Base-by-base conservation (phyloP, 2,329 filamentous ascomycete genomes). In the Fusarium dimerum region DNA sequence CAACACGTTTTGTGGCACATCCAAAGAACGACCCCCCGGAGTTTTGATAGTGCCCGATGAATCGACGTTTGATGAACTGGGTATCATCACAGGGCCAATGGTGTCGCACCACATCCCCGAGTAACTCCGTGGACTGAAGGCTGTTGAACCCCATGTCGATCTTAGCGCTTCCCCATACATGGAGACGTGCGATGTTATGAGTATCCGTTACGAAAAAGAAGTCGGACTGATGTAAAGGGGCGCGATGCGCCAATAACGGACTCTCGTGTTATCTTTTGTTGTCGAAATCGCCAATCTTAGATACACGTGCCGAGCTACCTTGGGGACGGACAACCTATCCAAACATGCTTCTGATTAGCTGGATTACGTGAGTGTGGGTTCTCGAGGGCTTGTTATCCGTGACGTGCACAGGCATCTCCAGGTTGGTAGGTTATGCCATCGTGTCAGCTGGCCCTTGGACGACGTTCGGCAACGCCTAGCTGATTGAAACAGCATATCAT, bases 61-160 rank as follows among this genome's bases (percentile, higher is more conserved):
- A 45, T 42, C 48, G 15, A 50, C 48, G 45, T 48, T 62, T 38
- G 43, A 62, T 66, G 50, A 40, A 52, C 50, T 49, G 30, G 48
- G 45, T 51, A 32, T 52, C 38, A 40, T n/a, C 2, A 26, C 36
- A 45, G 57, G 51, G 54, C 66, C 67, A 69, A 67, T 67, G 53
- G 59, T 45, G 51, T 50, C 42, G 54, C 54, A 60, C 56, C 65
- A 69, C 67, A 66, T 69, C 51, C 54, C 40, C 38, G 46, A 61
- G 63, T 55, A 59, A 55, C 62, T 67, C 61, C 60, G 52, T 56
- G 38, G 39, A 43, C 42, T 45, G 36, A 48, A 20, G 39, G 51
- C 43, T 40, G 47, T 55, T 60, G 29, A 51, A 32, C 38, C 36
- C 44, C 50, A 20, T 16, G 43, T 43, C 46, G 18, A 55, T 50